These are phyloP conservation scores for Penicillium occitanis DNA, from an alignment of 2,329 filamentous ascomycete species.

Conservation along the genomic window DNA sequence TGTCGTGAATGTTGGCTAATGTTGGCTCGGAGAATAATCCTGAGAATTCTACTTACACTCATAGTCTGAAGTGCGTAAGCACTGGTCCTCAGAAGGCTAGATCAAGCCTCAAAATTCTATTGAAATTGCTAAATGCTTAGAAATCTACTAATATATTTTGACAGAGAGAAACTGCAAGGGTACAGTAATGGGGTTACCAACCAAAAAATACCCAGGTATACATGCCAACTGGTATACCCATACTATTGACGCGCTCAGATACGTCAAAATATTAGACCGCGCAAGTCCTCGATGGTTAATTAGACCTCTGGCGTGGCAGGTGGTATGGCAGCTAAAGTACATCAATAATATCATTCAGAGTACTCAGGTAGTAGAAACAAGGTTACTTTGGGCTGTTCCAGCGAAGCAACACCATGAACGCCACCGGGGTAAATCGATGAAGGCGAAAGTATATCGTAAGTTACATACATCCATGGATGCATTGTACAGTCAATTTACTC, in stretches of 20 bases:
- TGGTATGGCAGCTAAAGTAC: neutral
- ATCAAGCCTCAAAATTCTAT: neutral
- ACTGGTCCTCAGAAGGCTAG: neutral
- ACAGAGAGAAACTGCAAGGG: neutral
- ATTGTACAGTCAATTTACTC: neutral
- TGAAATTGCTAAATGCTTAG: neutral
- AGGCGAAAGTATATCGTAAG: neutral
- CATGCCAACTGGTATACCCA: neutral
- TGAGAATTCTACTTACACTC: neutral
- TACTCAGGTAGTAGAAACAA: neutral
- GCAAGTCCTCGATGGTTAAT: neutral
- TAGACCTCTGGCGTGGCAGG: neutral
- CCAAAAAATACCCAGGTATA: neutral
- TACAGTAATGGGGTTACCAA: neutral
- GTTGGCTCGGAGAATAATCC: neutral
- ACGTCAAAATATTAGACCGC: neutral
- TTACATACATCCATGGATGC: neutral
- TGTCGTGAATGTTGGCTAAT: neutral
- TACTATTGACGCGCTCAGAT: neutral
- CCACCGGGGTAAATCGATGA: neutral
- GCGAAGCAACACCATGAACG: neutral
- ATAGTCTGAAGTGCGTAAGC: neutral
- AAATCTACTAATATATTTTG: neutral
- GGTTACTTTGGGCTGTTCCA: conserved; percentile 24
- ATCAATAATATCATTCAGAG: neutral